These are phyloP conservation scores for Ramaria sp. DNA, from an alignment of 768 basidiomycete genomes.

Conservation along the genomic window DNA sequence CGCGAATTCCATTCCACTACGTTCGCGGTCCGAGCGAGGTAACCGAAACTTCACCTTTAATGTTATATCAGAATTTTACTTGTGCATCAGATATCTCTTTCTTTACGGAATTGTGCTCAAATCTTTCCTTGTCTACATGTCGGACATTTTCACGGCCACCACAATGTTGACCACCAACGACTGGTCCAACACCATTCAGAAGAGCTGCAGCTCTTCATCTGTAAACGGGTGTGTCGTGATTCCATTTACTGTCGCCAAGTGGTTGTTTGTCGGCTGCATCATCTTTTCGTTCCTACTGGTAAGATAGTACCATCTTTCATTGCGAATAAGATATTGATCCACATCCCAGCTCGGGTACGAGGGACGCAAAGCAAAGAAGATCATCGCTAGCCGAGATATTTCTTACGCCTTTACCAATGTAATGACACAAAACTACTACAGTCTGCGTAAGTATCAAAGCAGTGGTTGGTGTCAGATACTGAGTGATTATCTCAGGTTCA, in stretches of 20 bases:
- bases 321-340: not conserved
- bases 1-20: constrained; percentile 86
- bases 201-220: constrained; percentile 42
- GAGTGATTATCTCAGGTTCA: constrained; percentile 43
- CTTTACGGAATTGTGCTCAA: constrained; percentile 90
- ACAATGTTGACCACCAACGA: constrained; percentile 88
- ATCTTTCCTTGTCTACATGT: constrained; percentile 90
- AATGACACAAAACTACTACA: constrained; percentile 95
- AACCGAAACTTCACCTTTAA: constrained; percentile 9
- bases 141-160: constrained; percentile 95
- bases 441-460: constrained; percentile 54
- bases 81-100: constrained; percentile 67
- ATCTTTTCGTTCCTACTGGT: constrained; percentile 95
- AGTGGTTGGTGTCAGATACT: not conserved
- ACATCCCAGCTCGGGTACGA: constrained; percentile 80
- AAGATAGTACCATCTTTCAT: constrained; percentile 21
- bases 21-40: constrained; percentile 83
- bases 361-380: constrained; percentile 82
- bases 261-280: constrained; percentile 97
- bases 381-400: constrained; percentile 92
- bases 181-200: constrained; percentile 90
- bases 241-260: constrained; percentile 82
- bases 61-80: not conserved
- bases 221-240: constrained; percentile 66
- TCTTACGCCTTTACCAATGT: constrained; percentile 98